Percentiles rank a stretch among this genome's conserved stretches.
Evolutionary conservation across 495 filamentous ascomycete species (phyloP).

Genomic region (Clavariopsis aquatica): DNA sequence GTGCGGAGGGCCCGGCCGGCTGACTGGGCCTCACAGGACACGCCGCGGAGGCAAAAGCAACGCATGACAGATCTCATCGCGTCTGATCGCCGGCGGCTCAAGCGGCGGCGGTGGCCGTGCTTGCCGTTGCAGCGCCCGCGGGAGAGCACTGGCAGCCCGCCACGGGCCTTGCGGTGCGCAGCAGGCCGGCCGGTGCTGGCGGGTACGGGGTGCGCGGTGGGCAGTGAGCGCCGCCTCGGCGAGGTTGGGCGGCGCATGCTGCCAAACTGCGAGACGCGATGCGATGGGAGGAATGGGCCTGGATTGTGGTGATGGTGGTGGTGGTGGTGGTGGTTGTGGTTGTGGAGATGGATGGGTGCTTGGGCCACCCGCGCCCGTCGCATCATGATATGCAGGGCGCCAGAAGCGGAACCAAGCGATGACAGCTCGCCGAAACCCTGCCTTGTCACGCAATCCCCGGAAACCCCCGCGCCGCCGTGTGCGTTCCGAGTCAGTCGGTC

Average conservation of each 20-base stretch:
- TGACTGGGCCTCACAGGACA: background rate
- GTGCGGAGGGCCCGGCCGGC: background rate
- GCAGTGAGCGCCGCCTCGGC: no score
- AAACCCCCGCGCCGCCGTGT: background rate
- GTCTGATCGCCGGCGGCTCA: no score
- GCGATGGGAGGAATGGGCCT: no score
- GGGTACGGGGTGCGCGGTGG: background rate
- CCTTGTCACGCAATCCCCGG: no score
- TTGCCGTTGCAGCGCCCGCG: no score
- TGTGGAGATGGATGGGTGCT: background rate
- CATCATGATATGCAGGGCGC: slow-evolving; percentile 15
- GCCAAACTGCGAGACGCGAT: background rate
- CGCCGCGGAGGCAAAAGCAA: no score
- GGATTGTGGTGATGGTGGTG: no score
- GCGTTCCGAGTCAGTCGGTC: background rate
- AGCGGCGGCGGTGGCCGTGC: no score
- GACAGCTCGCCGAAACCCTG: background rate
- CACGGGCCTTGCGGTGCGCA: no score
- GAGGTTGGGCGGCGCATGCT: background rate
- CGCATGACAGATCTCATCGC: no score
- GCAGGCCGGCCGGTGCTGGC: no score
- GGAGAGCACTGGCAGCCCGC: no score
- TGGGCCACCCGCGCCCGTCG: slow-evolving; percentile 3
- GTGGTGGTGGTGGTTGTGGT: background rate
- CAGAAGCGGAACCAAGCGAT: slow-evolving; percentile 1